A percentile compares a stretch with the other conserved stretches of the same genome.
Evolutionary conservation across 345 rosid genomes (phyloP).

Genomic region (Kandelia obovata): DNA sequence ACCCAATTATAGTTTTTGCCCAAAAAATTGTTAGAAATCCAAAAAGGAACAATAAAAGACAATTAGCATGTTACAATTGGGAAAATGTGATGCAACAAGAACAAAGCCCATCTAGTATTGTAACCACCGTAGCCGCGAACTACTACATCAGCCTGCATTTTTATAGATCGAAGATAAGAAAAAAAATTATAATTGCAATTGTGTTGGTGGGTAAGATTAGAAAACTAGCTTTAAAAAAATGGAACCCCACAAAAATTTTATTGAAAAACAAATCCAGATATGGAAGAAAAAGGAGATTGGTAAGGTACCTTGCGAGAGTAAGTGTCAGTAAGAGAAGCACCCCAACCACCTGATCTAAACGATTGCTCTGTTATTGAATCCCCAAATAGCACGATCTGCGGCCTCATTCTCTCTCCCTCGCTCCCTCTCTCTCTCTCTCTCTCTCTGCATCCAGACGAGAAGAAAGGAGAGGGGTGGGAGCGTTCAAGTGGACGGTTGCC

Average conservation of each 20-base stretch:
- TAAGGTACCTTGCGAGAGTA: conserved; percentile 70
- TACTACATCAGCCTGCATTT: conserved; percentile 57
- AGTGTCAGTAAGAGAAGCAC: conserved; percentile 69
- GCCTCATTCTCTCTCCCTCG: conserved; percentile 45
- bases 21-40: not conserved
- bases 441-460: no score
- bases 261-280: no score
- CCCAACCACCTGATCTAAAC: conserved; percentile 81
- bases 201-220: not conserved
- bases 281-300: not conserved
- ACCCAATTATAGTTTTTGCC: conserved; percentile 4
- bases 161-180: not conserved
- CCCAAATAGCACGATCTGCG: conserved; percentile 75
- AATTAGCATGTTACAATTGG: conserved; percentile 42
- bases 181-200: conserved; percentile 3
- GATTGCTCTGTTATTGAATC: conserved; percentile 87
- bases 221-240: not conserved
- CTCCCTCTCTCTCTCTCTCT: not conserved
- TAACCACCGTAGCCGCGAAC: conserved; percentile 94
- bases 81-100: conserved; percentile 70
- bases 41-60: not conserved
- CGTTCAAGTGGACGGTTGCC: no score
- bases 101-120: conserved; percentile 91
- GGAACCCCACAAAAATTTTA: no score
- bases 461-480: no score